Evolutionary conservation across 495 filamentous ascomycete species (phyloP), one percentile per base, ranked within the genome.

Genomic region (Viridothelium virens): DNA sequence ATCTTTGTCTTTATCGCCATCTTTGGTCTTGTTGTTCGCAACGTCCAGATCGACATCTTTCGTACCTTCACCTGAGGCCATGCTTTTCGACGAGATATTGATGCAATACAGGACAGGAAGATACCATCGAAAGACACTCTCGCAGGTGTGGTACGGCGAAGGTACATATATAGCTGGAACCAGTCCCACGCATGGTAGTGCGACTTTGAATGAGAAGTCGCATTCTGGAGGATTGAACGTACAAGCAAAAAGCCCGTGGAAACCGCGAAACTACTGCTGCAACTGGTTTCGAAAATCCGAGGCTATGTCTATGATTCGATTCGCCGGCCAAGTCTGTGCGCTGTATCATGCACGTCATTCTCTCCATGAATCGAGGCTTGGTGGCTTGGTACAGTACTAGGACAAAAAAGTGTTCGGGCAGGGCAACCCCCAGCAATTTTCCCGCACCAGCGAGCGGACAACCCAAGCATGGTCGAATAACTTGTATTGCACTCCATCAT

Each of bases 21-120:
- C 53, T 59, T 59, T 14, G 31, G 31, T 34, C 31, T 33, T 59
- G 53, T 59, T 59, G 53, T 59, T 59, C 53, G 53, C 53, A 36
- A 36, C 53, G 36, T 59, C 53, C 1, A 36, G 53, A 2, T 33
- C 31, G 18, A 34, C 53, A 5, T 59, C 53, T 59, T 34, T 59
- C 31, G 25, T 18, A 0, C 14, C 10, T 59, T 33, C 53, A 14
- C 31, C 53, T 34, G 53, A 59, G 36, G 53, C 53, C 31, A 59
- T 59, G 53, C 31, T 36, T 36, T 59, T 59, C 31, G 18, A 14
- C 2, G 31, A 59, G 6, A 59, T 59, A 36, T 59, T 33, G 18
- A 36, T 34, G 53, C 53, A 1, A 36, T 4, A 59, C 53, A 36
- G 31, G 25, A 33, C n/a, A 59, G 14, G 53, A 36, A 36, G 31